Evolutionary conservation across 2,329 filamentous ascomycete species (phyloP), one percentile per base, ranked within the genome.

Genomic region (Venturia effusa): DNA sequence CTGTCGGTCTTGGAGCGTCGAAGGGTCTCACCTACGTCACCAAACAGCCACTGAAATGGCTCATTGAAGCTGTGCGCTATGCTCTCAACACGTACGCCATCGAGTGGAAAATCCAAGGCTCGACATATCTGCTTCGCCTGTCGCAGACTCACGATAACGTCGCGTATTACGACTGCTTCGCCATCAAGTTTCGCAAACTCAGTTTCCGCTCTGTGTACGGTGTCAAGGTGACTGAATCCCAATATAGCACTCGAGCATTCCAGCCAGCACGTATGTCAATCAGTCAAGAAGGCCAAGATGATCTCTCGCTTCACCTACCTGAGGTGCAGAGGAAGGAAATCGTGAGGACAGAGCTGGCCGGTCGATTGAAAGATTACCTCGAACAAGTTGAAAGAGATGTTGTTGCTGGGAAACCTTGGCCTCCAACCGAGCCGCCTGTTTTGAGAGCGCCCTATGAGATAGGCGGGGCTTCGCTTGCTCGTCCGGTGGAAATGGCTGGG

Each of bases 11-110:
- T 3, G 67, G 68, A 10, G 65, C 68, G 19, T 69, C 68, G 1
- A 72, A 70, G 54, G 65, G 68, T n/a, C 66, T 73, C 13, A 66
- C 70, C 37, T 72, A 68, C 64, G 62, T 69, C 10, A 72, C 70
- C 5, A 71, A 70, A 63, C 64, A 68, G 61, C 65, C 68, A 41
- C 66, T 66, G 22, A 48, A 32, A 32, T 74, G 72, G 71, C 66
- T 74, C 15, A 67, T 72, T 24, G 66, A 69, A 55, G 67, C 68
- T 0, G 66, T 73, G 22, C 66, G 69, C 62, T 61, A 63, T 54
- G 67, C 66, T 3, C 66, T 74, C 15, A 60, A 66, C n/a, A 67
- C 69, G 2, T 62, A 70, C 41, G 68, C 67, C 10, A 69, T 74
- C 19, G 67, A 72, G 59, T 67, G 69, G 55, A 67, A 66, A 34